Conservation (phyloP, 176 grass and related monocot species). For the Oryza coarctata region DNA sequence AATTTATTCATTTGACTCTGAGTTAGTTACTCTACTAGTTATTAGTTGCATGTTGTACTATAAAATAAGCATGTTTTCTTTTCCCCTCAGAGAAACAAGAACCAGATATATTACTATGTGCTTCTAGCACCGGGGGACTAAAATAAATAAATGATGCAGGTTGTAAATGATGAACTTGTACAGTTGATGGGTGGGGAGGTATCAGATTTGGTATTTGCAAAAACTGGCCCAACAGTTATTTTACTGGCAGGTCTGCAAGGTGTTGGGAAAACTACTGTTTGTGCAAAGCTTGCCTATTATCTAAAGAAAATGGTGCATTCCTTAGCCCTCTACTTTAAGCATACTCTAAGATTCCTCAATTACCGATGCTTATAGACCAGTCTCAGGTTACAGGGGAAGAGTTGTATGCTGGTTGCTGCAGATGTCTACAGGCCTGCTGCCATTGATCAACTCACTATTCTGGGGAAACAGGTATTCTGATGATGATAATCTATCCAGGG, state of each 20-base stretch:
- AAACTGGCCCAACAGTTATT: slow-evolving; percentile 75
- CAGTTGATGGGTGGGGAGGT: slow-evolving; percentile 91
- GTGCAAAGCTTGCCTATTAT: slow-evolving; percentile 89
- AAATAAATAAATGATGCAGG: slow-evolving; percentile 41
- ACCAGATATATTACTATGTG: background rate
- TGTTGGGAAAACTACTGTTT: slow-evolving; percentile 97
- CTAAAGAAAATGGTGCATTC: slow-evolving; percentile 82
- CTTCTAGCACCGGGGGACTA: background rate
- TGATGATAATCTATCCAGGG: background rate
- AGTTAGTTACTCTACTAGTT: background rate
- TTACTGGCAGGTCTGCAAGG: slow-evolving; percentile 86
- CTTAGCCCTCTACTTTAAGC: slow-evolving; percentile 22
- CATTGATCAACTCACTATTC: slow-evolving; percentile 88
- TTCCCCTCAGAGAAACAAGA: background rate
- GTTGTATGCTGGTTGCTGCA: slow-evolving; percentile 93
- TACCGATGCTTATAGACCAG: slow-evolving; percentile 48
- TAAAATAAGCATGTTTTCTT: background rate
- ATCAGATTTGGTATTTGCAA: slow-evolving; percentile 81
- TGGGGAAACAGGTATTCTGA: slow-evolving; percentile 53
- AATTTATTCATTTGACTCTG: background rate
- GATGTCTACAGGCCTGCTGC: slow-evolving; percentile 99
- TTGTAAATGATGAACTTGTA: slow-evolving; percentile 90
- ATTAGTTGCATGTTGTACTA: background rate
- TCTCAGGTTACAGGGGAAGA: slow-evolving; percentile 78
- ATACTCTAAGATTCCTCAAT: slow-evolving; percentile 21